Evolutionary conservation across 1,139 yeast species (phyloP), one percentile per base, ranked within the genome.

Genomic region (Taiozyma onychis): DNA sequence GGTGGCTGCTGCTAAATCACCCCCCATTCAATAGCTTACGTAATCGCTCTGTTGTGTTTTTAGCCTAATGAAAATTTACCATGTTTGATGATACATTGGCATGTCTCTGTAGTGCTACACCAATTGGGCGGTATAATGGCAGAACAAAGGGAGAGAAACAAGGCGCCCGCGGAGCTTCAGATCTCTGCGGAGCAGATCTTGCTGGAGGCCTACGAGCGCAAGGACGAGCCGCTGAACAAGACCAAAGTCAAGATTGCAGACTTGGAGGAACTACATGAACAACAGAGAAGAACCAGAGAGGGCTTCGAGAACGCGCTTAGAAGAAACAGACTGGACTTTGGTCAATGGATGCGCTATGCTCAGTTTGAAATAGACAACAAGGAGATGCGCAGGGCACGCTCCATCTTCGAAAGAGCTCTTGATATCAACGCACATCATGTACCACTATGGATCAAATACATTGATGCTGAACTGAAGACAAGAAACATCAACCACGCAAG

Each of bases 341-440:
- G 90, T 3, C 96, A 91, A 64, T 93, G 98, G 98, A 75, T 89
- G 65, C 74, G 97, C 48, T 93, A 93, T 66, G 98, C 97, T 1
- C 80, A 78, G 54, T 89, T 93, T 81, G 99, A 93, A 65, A 67
- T 83, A 14, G 87, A 85, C 6, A 91, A 88, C 60, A 84, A 81
- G 52, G 97, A 93, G 62, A 75, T 79, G 59, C 67, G 87, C 34
- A 66, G 84, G n/a, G 96, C 96, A 0, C 71, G 98, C 51, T 88
- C 97, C 0, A 75, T 93, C 13, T 88, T 85, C 68, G 99, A 93
- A 66, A 74, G 99, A 48, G 96, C 97, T 0, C 65, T 93, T 41
- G 87, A 83, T 51, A 90, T 88, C 5, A 85, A 88, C 62, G 72
- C 75, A n/a, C 80, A 85, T 55, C 78, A 80, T 62, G 81, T 91